Evolutionary conservation across 2,329 filamentous ascomycete species (phyloP).

Genomic region (Exophiala phaeomuriformis): DNA sequence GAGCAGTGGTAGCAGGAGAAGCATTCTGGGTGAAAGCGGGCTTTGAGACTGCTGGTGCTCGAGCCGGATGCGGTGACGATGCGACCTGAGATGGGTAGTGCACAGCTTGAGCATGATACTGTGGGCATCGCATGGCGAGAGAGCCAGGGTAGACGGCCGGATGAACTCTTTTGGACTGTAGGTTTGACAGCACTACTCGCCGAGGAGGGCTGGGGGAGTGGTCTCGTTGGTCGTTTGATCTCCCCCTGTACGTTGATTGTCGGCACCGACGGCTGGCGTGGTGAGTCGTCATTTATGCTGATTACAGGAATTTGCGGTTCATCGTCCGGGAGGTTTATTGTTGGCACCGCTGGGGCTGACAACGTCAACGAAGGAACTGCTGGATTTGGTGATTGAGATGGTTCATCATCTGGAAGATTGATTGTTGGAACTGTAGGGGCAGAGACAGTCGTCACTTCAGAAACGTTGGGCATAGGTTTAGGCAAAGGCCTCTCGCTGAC

Average conservation of each 20-base stretch:
- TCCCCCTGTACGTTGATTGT: background rate
- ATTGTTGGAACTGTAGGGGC: slow-evolving; percentile 13
- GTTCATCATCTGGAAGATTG: slow-evolving; percentile 9
- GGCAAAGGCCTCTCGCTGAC: slow-evolving; percentile 12
- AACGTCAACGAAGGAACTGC: slow-evolving; percentile 5
- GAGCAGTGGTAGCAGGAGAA: slow-evolving; percentile 84
- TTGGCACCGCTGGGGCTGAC: slow-evolving; percentile 32
- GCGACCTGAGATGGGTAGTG: slow-evolving; percentile 76
- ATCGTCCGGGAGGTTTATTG: slow-evolving; percentile 46
- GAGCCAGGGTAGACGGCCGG: slow-evolving; percentile 28
- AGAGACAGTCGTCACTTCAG: slow-evolving; percentile 12
- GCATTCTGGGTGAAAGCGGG: slow-evolving; percentile 84
- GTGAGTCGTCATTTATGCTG: slow-evolving; percentile 19
- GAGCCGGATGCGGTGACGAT: slow-evolving; percentile 75
- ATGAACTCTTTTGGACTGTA: slow-evolving; percentile 31
- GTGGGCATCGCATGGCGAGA: slow-evolving; percentile 45
- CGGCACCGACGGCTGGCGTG: background rate
- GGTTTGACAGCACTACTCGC: slow-evolving; percentile 32
- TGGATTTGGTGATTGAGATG: background rate
- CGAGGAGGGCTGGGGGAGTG: slow-evolving; percentile 21
- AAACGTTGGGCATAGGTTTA: slow-evolving; percentile 6
- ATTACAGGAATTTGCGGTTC: slow-evolving; percentile 33
- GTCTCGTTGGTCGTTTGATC: slow-evolving; percentile 10
- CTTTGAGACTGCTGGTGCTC: slow-evolving; percentile 17
- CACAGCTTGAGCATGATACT: slow-evolving; percentile 76